Evolutionary conservation across 2,329 filamentous ascomycete genomes (phyloP).

Genomic region (Nemania sp.): DNA sequence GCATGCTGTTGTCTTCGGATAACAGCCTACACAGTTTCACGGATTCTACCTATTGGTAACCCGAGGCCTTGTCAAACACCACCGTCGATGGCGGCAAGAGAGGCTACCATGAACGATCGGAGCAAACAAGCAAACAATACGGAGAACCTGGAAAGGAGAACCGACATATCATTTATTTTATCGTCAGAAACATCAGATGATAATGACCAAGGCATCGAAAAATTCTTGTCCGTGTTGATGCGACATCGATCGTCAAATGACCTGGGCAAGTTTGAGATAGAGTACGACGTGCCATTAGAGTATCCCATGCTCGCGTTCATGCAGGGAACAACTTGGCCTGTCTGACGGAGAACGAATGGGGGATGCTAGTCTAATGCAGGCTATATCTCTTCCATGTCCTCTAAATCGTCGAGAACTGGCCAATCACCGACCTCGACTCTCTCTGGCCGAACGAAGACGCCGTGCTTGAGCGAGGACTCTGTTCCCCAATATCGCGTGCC

Average conservation of each 20-base stretch:
- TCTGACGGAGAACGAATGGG: background rate
- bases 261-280: conserved; percentile 14
- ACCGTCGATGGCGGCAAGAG: background rate
- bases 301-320: conserved; percentile 14
- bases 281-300: conserved; percentile 6
- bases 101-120: background rate
- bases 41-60: background rate
- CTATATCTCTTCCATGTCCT: conserved; percentile 81
- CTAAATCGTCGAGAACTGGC: conserved; percentile 76
- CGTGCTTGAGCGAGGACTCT: conserved; percentile 73
- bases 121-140: background rate
- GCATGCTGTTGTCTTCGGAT: background rate
- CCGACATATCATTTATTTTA: background rate
- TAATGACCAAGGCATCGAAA: background rate
- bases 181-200: background rate
- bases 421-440: conserved; percentile 82
- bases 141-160: background rate
- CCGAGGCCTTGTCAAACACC: background rate
- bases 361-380: conserved; percentile 19
- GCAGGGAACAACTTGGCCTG: conserved; percentile 18
- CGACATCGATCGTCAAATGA: background rate
- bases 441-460: conserved; percentile 83
- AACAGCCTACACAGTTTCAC: background rate
- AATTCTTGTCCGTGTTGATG: conserved; percentile 1
- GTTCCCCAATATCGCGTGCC: conserved; percentile 77